Percentiles rank a stretch among this genome's conserved stretches.
phyloP scores from a whole-genome alignment of 192 early-diverging fungal genomes.

The Coemansia brasiliensis region DNA sequence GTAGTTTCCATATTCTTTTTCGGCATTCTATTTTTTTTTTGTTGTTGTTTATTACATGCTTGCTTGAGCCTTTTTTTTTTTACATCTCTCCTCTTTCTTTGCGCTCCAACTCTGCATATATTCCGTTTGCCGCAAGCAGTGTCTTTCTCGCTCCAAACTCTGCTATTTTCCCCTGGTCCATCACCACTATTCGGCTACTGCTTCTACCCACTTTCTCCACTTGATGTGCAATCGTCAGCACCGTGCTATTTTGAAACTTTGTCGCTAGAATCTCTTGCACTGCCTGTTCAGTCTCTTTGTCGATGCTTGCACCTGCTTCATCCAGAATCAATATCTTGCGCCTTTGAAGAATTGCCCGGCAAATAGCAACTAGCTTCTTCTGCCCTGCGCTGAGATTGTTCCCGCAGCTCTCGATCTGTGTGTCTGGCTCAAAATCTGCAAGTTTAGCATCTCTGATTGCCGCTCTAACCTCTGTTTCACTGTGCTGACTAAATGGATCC shows the following conservation, averaged over 20 bases:
- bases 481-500: conserved; percentile 76
- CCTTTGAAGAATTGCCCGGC: conserved; percentile 71
- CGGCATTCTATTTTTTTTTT: background rate
- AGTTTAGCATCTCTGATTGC: conserved; percentile 65
- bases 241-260: conserved; percentile 60
- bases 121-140: conserved; percentile 31
- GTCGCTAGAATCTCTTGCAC: conserved; percentile 57
- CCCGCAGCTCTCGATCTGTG: conserved; percentile 18
- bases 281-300: conserved; percentile 46
- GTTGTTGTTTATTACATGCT: background rate
- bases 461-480: conserved; percentile 68
- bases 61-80: background rate
- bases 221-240: conserved; percentile 70
- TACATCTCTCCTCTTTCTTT: background rate
- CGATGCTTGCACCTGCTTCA: conserved; percentile 62
- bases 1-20: too few species aligned
- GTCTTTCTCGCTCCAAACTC: conserved; percentile 60
- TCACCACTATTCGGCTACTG: conserved; percentile 59
- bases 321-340: conserved; percentile 67
- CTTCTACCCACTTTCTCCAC: conserved; percentile 59
- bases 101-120: conserved; percentile 1
- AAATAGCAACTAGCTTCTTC: conserved; percentile 79
- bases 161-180: conserved; percentile 58
- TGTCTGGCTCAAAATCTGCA: conserved; percentile 59
- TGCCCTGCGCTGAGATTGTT: conserved; percentile 50